These are phyloP conservation scores for Globisporangium nagaii DNA, from an alignment of 352 stramenopile species.

Conservation along the genomic window DNA sequence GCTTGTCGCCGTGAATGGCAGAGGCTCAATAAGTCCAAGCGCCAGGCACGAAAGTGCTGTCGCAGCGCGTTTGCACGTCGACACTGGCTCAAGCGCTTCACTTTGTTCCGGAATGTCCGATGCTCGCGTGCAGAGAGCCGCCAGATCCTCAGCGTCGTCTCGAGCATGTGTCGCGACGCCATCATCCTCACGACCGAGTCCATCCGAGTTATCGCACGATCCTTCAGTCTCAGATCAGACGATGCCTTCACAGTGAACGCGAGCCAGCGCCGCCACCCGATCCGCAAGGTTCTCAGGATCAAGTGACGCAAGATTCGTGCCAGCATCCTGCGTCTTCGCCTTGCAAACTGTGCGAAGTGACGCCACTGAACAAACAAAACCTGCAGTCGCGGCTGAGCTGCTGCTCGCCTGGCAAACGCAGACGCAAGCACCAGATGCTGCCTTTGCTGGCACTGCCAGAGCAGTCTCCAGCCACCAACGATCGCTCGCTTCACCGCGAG, in stretches of 20 bases:
- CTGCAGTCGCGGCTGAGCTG: background rate
- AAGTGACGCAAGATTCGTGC: background rate
- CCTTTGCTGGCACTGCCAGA: background rate
- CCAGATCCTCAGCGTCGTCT: background rate
- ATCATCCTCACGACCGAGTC: background rate
- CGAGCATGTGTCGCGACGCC: background rate
- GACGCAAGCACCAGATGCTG: background rate
- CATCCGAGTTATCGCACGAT: background rate
- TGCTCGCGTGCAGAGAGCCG: background rate
- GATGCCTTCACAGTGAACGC: background rate
- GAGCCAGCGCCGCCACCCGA: background rate
- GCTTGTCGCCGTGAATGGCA: background rate
- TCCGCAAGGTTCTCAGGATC: background rate
- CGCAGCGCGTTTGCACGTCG: background rate
- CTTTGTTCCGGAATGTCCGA: background rate
- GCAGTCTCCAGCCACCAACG: constrained; percentile 1
- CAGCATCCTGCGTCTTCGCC: background rate
- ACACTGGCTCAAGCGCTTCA: background rate
- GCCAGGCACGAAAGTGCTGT: background rate
- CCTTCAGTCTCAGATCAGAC: background rate
- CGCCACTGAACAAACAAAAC: background rate
- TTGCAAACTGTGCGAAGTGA: background rate
- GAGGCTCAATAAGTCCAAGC: background rate
- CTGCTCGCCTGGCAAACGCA: background rate
- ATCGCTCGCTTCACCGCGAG: background rate